Evolutionary conservation across 2,329 filamentous ascomycete species (phyloP), one percentile per base, ranked within the genome.

Genomic region (Colletotrichum lini): DNA sequence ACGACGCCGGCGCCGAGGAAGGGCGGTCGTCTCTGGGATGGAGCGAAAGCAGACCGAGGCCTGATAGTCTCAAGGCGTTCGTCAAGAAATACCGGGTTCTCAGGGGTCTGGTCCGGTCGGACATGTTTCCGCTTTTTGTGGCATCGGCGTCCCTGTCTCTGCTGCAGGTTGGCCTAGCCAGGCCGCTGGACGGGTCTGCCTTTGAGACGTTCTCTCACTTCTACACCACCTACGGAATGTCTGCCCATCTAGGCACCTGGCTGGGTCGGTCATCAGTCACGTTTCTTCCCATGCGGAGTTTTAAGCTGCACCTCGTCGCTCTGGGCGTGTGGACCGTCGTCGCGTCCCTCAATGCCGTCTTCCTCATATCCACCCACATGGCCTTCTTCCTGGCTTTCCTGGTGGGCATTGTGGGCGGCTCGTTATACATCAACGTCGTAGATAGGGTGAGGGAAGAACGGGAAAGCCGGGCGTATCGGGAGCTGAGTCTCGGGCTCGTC

Each of bases 191-290:
- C 44, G 67, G 74, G 18, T 74, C 77, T 0, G 23, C 53, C 0
- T 79, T 79, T 13, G 68, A 73, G 8, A 76, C 69, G 12, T 81
- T 78, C 65, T 76, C 77, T 40, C 73, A 77, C 3, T 81, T 76
- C 38, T 70, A 72, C 8, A 77, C 79, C 18, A 75, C 72, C 4
- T 80, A 78, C 68, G 74, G 76, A 23, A 65, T 79, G 6, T 72
- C 75, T 5, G 77, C 80, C 7, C 78, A 81, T 9, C 52, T 79
- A 0, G 80, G 80, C 1, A 76, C 70, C 59, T 74, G 80, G 35
- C 42, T 79, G 8, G 74, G 76, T 1, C 75, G 77, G 26, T 74
- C 74, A 1, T 73, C 75, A 3, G 74, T 78, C 9, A 64, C 74
- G 1, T 53, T 79, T 13, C 45, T 76, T 3, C 73, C 67, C 1